Evolutionary conservation across 306 rosid species (phyloP).

Genomic region (Ziziphus jujuba): DNA sequence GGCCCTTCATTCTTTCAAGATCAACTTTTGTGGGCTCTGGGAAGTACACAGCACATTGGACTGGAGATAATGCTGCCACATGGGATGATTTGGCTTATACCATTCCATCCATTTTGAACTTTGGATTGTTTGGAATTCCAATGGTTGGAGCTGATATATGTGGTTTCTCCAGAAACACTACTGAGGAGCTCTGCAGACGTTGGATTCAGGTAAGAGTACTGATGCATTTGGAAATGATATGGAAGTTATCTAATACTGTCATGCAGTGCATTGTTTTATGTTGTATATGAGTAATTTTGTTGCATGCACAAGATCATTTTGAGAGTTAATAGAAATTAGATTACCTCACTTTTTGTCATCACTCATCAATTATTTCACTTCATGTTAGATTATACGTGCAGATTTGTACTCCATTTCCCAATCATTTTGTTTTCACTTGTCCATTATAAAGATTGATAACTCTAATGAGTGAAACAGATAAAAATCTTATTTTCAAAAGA

Average conservation of each 20-base stretch:
- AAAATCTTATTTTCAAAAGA: background rate
- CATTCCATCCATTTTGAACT: conserved; percentile 66
- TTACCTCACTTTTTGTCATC: background rate
- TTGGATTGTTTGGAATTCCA: conserved; percentile 80
- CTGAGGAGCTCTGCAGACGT: conserved; percentile 81
- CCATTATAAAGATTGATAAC: background rate
- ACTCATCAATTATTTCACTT: background rate
- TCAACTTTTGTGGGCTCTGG: conserved; percentile 92
- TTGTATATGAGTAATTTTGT: too few relatives aligned
- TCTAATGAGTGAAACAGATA: background rate
- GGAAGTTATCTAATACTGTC: background rate
- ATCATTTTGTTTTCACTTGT: background rate
- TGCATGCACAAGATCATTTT: background rate
- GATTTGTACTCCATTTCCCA: background rate
- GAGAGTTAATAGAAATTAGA: background rate
- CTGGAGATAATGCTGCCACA: conserved; percentile 84
- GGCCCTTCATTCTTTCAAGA: conserved; percentile 83
- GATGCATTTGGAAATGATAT: background rate
- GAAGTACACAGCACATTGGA: conserved; percentile 89
- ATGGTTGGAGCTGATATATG: conserved; percentile 98
- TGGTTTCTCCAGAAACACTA: conserved; percentile 67
- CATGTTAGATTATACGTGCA: background rate
- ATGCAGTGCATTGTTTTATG: too few relatives aligned
- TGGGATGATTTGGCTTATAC: conserved; percentile 84
- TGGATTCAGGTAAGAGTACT: conserved; percentile 80